Conservation (phyloP, 129 eudicot species). For the Scalesia atractyloides region DNA sequence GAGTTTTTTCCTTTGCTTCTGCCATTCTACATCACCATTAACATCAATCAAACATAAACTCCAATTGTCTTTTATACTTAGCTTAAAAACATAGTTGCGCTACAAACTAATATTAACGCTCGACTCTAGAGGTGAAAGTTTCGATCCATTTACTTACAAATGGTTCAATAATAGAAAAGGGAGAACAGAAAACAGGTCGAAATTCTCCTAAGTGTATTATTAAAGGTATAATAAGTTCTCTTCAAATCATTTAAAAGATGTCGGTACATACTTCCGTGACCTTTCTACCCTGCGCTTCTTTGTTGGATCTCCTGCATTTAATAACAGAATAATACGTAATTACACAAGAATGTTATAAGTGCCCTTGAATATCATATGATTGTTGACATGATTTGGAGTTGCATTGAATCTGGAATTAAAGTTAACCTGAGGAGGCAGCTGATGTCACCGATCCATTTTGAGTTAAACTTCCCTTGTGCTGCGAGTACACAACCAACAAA, state of each 20-base stretch:
- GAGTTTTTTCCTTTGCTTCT: conserved; percentile 14
- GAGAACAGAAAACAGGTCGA: too few species aligned
- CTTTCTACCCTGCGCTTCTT: conserved; percentile 71
- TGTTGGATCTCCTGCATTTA: conserved; percentile 63
- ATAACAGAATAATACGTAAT: background rate
- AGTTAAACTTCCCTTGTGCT: conserved; percentile 47
- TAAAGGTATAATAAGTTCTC: too few species aligned
- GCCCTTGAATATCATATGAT: background rate
- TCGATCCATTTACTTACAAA: too few species aligned
- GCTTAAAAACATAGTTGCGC: background rate
- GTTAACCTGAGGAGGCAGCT: conserved; percentile 60
- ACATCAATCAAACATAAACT: background rate
- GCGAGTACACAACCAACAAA: background rate
- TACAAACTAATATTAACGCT: too few species aligned
- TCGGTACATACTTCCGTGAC: conserved; percentile 58
- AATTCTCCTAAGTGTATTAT: too few species aligned
- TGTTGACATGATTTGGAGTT: background rate
- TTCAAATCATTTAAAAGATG: background rate
- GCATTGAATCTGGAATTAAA: background rate
- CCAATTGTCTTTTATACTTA: too few species aligned
- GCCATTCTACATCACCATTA: conserved; percentile 19
- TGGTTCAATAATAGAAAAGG: too few species aligned
- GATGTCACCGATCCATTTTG: conserved; percentile 53
- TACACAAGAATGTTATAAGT: background rate
- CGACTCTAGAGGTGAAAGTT: too few species aligned